Conservation (phyloP, 768 basidiomycete species). For the Lepiota brunneoincarnata region DNA sequence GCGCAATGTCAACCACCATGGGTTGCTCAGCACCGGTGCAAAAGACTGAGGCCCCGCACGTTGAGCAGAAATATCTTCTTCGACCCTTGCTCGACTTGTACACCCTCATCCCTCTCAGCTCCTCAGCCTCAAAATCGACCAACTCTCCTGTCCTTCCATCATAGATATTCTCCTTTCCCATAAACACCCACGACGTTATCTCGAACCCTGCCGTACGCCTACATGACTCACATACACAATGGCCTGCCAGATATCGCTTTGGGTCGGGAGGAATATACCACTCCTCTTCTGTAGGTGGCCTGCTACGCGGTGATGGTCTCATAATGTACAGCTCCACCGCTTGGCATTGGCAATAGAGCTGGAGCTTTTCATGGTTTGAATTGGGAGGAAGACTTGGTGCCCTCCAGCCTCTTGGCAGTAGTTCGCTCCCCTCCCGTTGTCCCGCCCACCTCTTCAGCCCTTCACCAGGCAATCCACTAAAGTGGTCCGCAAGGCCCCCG, state of each 20-base stretch:
- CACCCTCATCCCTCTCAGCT: conserved; percentile 23
- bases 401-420: conserved; percentile 23
- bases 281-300: conserved; percentile 24
- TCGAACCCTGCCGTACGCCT: conserved; percentile 25
- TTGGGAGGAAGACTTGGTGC: neutral
- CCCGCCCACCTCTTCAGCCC: conserved; percentile 19
- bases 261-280: conserved; percentile 28
- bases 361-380: conserved; percentile 12
- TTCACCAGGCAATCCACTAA: conserved; percentile 16
- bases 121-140: neutral
- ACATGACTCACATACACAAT: conserved; percentile 28
- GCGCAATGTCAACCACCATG: conserved; percentile 24
- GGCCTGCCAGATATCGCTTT: conserved; percentile 25
- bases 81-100: conserved; percentile 27
- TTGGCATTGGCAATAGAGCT: conserved; percentile 26
- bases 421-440: conserved; percentile 13
- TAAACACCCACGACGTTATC: conserved; percentile 27
- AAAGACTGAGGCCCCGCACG: conserved; percentile 28
- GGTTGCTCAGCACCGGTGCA: conserved; percentile 21
- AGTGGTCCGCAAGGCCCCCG: conserved; percentile 29
- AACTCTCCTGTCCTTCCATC: neutral
- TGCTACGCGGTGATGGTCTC: conserved; percentile 22
- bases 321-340: conserved; percentile 23
- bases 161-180: conserved; percentile 25
- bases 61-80: conserved; percentile 27